Evolutionary conservation across 208 protist species (phyloP).

Genomic region (Wallacemonas sp.): DNA sequence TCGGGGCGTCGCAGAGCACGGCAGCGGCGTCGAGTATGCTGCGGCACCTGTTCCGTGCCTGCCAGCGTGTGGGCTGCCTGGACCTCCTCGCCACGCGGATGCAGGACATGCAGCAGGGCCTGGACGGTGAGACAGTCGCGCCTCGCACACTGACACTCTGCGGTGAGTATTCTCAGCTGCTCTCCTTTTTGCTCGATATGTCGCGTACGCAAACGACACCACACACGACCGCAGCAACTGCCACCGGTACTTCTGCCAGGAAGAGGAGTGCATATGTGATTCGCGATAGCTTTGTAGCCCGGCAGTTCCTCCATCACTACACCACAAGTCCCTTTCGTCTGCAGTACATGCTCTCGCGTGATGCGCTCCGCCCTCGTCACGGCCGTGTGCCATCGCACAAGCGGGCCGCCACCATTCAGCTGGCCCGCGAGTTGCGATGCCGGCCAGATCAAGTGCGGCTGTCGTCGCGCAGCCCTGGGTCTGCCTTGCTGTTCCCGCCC

Average conservation of each 20-base stretch:
- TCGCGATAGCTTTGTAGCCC: background rate
- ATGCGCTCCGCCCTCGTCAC: too few relatives aligned
- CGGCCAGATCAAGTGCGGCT: background rate
- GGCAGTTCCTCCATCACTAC: slow-evolving; percentile 9
- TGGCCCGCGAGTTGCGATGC: slow-evolving; percentile 1
- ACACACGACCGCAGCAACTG: too few relatives aligned
- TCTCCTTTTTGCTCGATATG: slow-evolving; percentile 8
- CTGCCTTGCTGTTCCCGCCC: slow-evolving; percentile 1
- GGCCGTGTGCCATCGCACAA: too few relatives aligned
- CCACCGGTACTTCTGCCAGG: too few relatives aligned
- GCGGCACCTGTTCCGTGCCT: slow-evolving; percentile 18
- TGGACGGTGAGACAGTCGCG: too few relatives aligned
- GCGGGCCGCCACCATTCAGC: background rate
- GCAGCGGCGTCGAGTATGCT: background rate
- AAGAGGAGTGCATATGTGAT: too few relatives aligned
- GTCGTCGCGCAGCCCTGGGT: background rate
- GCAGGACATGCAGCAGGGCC: too few relatives aligned
- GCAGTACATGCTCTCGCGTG: slow-evolving; percentile 1
- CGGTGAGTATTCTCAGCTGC: slow-evolving; percentile 19
- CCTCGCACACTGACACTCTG: slow-evolving; percentile 1
- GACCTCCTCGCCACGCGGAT: slow-evolving; percentile 3
- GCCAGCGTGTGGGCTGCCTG: slow-evolving; percentile 24
- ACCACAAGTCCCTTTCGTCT: background rate
- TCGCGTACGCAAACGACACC: too few relatives aligned
- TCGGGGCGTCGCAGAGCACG: background rate